These are phyloP conservation scores for Sergeia podlipaevii DNA, from an alignment of 208 protist species.

Conservation along the genomic window DNA sequence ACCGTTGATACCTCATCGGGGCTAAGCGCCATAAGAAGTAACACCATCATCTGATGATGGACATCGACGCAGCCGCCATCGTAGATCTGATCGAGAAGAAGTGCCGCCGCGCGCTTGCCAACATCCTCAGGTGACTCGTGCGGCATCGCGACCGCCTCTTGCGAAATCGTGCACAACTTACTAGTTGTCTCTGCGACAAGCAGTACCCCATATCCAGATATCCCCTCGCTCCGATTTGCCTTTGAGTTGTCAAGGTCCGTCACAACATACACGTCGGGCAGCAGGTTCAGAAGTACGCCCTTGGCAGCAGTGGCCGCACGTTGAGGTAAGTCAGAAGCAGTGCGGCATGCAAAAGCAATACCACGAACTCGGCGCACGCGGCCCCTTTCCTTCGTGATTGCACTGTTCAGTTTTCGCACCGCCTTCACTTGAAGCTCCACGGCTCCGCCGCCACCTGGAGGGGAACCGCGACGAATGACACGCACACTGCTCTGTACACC, in stretches of 20 bases:
- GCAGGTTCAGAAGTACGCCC: constrained; percentile 81
- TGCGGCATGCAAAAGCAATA: constrained; percentile 87
- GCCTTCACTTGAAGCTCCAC: constrained; percentile 76
- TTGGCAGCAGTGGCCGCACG: constrained; percentile 84
- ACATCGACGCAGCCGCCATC: constrained; percentile 86
- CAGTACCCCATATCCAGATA: constrained; percentile 89
- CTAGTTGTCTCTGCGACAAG: constrained; percentile 92
- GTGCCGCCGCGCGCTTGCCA: constrained; percentile 63
- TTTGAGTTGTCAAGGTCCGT: constrained; percentile 84
- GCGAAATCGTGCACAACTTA: constrained; percentile 76
- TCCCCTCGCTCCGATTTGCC: constrained; percentile 27
- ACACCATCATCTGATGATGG: constrained; percentile 86
- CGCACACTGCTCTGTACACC: constrained; percentile 75
- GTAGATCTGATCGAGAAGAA: constrained; percentile 85
- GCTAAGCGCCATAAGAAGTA: constrained; percentile 90
- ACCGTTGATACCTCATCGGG: constrained; percentile 91
- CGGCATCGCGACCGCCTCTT: constrained; percentile 70
- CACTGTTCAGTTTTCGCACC: constrained; percentile 68
- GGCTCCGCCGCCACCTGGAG: constrained; percentile 81
- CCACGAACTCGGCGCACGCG: constrained; percentile 90
- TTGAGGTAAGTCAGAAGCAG: constrained; percentile 85
- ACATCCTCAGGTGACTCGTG: constrained; percentile 83
- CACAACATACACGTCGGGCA: constrained; percentile 92
- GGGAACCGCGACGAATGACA: constrained; percentile 80
- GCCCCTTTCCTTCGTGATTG: constrained; percentile 66